phyloP scores from a whole-genome alignment of 2,329 filamentous ascomycete genomes.

The Calonectria montana region DNA sequence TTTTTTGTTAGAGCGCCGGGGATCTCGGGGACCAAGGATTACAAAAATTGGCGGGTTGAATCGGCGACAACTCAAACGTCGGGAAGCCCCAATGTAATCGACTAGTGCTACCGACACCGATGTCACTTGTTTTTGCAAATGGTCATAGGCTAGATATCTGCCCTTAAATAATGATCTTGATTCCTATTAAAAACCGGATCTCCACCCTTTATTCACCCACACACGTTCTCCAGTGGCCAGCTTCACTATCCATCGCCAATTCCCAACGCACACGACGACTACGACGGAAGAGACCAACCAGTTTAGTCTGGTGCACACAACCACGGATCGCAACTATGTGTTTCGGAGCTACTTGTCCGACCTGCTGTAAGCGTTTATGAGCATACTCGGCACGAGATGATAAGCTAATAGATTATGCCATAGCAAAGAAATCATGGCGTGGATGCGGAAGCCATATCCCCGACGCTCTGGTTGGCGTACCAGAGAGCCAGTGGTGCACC shows the following conservation, averaged over 20 bases:
- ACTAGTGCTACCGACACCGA: not conserved
- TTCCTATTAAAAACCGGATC: not conserved
- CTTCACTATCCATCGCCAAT: not conserved
- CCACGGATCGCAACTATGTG: conserved; percentile 50
- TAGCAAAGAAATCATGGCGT: conserved; percentile 62
- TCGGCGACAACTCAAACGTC: conserved; percentile 15
- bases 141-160: not conserved
- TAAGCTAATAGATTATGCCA: not conserved
- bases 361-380: conserved; percentile 51
- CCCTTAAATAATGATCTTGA: not conserved
- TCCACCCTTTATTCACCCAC: too few relatives aligned
- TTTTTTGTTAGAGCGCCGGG: not conserved
- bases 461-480: conserved; percentile 55
- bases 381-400: not conserved
- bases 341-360: conserved; percentile 53
- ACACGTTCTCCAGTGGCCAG: not conserved
- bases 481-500: conserved; percentile 60
- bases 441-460: conserved; percentile 62
- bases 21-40: conserved; percentile 17
- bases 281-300: not conserved
- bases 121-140: not conserved
- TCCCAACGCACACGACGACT: not conserved
- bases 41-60: not conserved
- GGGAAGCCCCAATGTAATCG: not conserved
- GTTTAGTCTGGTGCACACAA: not conserved